Base-by-base conservation (phyloP, 768 basidiomycete genomes). In the Mycena albidolilacea region DNA sequence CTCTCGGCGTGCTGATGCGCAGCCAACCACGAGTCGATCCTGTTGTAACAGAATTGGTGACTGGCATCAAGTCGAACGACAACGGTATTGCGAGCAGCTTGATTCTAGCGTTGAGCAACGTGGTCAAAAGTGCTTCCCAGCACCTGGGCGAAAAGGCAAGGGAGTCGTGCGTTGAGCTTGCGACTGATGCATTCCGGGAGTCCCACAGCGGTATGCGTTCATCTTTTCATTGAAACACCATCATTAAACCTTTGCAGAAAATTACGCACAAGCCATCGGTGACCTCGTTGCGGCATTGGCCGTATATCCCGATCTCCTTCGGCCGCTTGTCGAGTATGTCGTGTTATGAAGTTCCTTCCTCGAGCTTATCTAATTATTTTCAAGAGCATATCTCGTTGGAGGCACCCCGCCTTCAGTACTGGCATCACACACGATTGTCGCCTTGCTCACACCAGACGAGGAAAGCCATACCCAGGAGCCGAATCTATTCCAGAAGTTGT, bases 1-100 rank as follows among this genome's bases (percentile, higher is more conserved):
- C 95, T 12, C 87, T 99, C 1, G 97, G 97, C 14, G 88, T 91
- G 5, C 85, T 99, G 78, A 98, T 99, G 96, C 90, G 89, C 77
- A 93, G 92, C 78, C 95, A 97, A 80, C 92, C 95, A 7, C 87
- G 96, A 64, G 95, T 96, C 41, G 97, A 98, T 79, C 97, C 97
- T 0, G 92, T 99, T n/a, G 87, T 98, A 62, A 96, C 95, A 4
- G 97, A 99, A 80, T 85, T 99, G 63, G 82, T 95, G 19, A 82
- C 88, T 5, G 89, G 90, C 60, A 88, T 89, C 17, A 85, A 85
- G 75, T 80, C 84, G 38, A 88, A 84, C 41, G 93, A 93, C 64
- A 93, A 93, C 57, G 87, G 89, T 5, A 90, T 97, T 61, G 90
- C 93, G 0, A 90, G 90, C 11, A 95, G 94, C 73, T 88, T 96